Conservation (phyloP, 768 basidiomycete genomes). For the Suillus alpinus region DNA sequence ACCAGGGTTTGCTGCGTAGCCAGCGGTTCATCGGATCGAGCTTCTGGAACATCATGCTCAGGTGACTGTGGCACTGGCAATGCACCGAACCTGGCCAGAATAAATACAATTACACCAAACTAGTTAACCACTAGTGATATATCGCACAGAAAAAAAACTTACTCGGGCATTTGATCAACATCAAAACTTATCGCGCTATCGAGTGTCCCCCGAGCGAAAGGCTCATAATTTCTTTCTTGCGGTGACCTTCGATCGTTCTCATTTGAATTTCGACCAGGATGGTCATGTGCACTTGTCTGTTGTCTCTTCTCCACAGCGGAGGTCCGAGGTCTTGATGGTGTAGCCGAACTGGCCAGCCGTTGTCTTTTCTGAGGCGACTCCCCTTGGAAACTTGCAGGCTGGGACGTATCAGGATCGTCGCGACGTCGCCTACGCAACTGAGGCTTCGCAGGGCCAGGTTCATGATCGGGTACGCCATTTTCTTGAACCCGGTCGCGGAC, state of each 20-base stretch:
- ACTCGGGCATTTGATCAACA: slow-evolving; percentile 10
- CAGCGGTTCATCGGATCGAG: slow-evolving; percentile 6
- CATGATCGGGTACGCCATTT: neutral
- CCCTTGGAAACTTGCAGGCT: neutral
- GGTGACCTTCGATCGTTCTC: neutral
- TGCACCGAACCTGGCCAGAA: slow-evolving; percentile 5
- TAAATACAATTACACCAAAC: neutral
- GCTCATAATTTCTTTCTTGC: slow-evolving; percentile 16
- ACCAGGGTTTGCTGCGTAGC: slow-evolving; percentile 27
- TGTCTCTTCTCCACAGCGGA: slow-evolving; percentile 2
- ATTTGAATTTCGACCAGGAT: neutral
- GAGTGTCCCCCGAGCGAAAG: slow-evolving; percentile 21
- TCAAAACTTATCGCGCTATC: neutral
- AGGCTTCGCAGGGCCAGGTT: neutral
- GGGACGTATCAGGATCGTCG: slow-evolving; percentile 6
- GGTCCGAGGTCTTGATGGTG: neutral
- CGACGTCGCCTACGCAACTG: slow-evolving; percentile 17
- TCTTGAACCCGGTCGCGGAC: slow-evolving; percentile 7
- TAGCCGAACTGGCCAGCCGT: slow-evolving; percentile 5
- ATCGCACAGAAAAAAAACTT: neutral
- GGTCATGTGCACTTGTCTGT: neutral
- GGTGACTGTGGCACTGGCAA: slow-evolving; percentile 5
- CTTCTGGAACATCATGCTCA: neutral
- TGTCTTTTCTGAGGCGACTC: slow-evolving; percentile 13
- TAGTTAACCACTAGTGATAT: neutral